Conservation (phyloP, 2,329 filamentous ascomycete genomes). For the Penicillium sp. region DNA sequence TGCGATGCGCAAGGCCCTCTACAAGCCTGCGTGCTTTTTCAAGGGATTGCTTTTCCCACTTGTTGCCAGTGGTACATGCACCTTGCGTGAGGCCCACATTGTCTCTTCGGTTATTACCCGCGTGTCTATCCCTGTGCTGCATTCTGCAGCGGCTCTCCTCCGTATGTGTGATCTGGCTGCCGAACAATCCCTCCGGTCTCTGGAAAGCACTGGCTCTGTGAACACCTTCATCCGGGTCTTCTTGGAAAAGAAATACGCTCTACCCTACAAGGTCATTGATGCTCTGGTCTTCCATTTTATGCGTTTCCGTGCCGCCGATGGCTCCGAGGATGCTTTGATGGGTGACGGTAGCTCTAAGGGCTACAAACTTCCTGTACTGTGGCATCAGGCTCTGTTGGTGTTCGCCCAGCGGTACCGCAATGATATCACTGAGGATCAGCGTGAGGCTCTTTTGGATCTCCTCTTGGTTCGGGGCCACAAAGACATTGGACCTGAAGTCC, state of each 20-base stretch:
- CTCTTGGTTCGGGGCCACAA: constrained; percentile 81
- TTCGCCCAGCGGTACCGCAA: constrained; percentile 95
- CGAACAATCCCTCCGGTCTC: constrained; percentile 72
- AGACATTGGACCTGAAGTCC: constrained; percentile 85
- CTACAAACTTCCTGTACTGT: constrained; percentile 80
- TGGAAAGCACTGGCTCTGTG: constrained; percentile 85
- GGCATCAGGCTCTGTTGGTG: constrained; percentile 89
- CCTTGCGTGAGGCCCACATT: constrained; percentile 87
- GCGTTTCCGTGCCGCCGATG: constrained; percentile 71
- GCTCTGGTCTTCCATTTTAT: constrained; percentile 95
- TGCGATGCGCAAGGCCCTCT: constrained; percentile 84
- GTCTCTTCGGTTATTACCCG: constrained; percentile 81
- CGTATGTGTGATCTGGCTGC: constrained; percentile 92
- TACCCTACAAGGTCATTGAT: constrained; percentile 93
- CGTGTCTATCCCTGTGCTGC: constrained; percentile 84
- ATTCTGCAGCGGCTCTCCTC: constrained; percentile 88
- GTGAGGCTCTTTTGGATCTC: constrained; percentile 85
- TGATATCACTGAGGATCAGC: constrained; percentile 92
- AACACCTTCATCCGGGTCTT: constrained; percentile 94
- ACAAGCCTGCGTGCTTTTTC: constrained; percentile 95
- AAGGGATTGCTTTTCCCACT: constrained; percentile 94
- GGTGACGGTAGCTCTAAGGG: constrained; percentile 53
- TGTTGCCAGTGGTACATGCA: constrained; percentile 81
- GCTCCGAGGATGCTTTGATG: constrained; percentile 54
- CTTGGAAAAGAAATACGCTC: constrained; percentile 93